phyloP scores from a whole-genome alignment of 768 basidiomycete species.

The Amanita rimosa region DNA sequence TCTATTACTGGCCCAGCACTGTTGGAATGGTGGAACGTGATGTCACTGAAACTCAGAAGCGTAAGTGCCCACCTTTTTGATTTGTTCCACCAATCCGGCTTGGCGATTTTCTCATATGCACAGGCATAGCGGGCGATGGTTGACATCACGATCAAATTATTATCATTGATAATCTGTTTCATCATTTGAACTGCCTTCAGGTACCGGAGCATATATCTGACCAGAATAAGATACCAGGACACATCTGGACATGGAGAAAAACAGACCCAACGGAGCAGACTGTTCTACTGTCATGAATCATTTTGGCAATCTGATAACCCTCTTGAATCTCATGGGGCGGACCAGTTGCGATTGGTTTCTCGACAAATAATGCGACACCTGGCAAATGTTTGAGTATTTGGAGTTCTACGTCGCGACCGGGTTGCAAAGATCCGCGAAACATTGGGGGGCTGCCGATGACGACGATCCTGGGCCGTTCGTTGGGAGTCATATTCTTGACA shows the following conservation, averaged over 20 bases:
- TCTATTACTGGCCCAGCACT: conserved; percentile 80
- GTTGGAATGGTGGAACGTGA: neutral
- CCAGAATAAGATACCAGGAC: conserved; percentile 2
- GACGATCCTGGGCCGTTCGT: conserved; percentile 66
- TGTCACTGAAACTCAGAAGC: conserved; percentile 1
- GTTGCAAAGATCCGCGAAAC: conserved; percentile 71
- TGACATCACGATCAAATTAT: conserved; percentile 89
- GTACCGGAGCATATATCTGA: conserved; percentile 88
- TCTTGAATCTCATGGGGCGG: conserved; percentile 55
- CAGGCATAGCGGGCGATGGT: conserved; percentile 93
- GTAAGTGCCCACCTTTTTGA: conserved; percentile 46
- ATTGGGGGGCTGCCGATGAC: conserved; percentile 90
- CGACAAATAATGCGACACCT: conserved; percentile 80
- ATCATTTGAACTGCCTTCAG: conserved; percentile 91
- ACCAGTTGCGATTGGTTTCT: conserved; percentile 88
- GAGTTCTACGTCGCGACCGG: conserved; percentile 77
- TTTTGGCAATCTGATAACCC: conserved; percentile 59
- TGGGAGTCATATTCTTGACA: conserved; percentile 51
- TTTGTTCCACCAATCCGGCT: conserved; percentile 93
- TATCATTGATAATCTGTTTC: conserved; percentile 92
- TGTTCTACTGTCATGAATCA: conserved; percentile 56
- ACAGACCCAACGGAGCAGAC: conserved; percentile 83
- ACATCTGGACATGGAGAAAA: neutral
- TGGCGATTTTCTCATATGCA: conserved; percentile 71
- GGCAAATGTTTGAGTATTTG: conserved; percentile 85